These are phyloP conservation scores for Paradendryphiella salina DNA, from an alignment of 2,329 filamentous ascomycete species.

Conservation along the genomic window DNA sequence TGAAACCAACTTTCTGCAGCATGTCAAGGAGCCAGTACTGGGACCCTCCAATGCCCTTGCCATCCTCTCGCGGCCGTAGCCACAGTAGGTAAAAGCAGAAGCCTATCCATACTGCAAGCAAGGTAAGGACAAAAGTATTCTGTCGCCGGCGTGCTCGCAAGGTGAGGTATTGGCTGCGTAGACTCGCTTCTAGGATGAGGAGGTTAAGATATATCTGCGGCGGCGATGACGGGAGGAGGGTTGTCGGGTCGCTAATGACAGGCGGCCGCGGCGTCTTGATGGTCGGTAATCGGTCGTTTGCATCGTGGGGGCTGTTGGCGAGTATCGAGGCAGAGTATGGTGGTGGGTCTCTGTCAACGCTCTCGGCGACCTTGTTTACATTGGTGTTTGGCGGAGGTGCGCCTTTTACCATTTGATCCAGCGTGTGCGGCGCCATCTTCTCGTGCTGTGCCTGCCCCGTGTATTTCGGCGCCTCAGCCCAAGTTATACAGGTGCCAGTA, in stretches of 20 bases:
- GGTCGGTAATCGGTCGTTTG: slow-evolving; percentile 48
- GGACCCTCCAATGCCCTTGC: slow-evolving; percentile 83
- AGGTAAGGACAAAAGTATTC: slow-evolving; percentile 86
- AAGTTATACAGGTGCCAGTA: background rate
- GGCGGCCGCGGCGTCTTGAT: slow-evolving; percentile 46
- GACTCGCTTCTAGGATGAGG: slow-evolving; percentile 90
- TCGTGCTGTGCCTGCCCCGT: background rate
- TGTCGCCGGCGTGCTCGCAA: slow-evolving; percentile 85
- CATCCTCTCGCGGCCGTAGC: slow-evolving; percentile 93
- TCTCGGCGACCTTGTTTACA: slow-evolving; percentile 12
- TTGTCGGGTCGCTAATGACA: slow-evolving; percentile 67
- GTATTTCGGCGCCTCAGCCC: background rate
- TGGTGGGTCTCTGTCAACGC: slow-evolving; percentile 17
- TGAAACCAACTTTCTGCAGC: slow-evolving; percentile 85
- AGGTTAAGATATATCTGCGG: slow-evolving; percentile 98
- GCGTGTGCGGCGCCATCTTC: slow-evolving; percentile 42
- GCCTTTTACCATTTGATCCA: slow-evolving; percentile 93
- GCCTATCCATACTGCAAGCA: slow-evolving; percentile 77
- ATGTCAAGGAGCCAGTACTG: slow-evolving; percentile 97
- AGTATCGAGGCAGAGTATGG: slow-evolving; percentile 20
- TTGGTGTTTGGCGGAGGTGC: slow-evolving; percentile 67
- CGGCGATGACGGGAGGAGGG: slow-evolving; percentile 82
- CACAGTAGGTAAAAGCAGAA: slow-evolving; percentile 91
- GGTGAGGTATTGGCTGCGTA: slow-evolving; percentile 90
- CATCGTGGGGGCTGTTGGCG: slow-evolving; percentile 27